Evolutionary conservation across 2,329 filamentous ascomycete species (phyloP), one percentile per base, ranked within the genome.

Genomic region (Fusarium haematococcum): DNA sequence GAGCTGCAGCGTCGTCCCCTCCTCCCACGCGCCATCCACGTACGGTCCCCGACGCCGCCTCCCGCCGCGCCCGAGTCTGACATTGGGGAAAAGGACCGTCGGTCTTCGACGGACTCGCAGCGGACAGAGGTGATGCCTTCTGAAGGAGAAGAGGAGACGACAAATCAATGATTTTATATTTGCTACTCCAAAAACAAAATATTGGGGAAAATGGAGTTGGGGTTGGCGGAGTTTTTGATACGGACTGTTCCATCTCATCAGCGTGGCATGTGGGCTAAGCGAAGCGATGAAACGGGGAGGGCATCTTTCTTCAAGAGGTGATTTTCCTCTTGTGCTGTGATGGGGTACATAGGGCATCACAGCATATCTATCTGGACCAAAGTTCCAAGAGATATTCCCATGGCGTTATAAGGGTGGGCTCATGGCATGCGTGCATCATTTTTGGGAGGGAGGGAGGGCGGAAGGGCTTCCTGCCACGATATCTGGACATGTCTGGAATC

Each of bases 1-100:
- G 83, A 89, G 54, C 85, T 95, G 23, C 85, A 91, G 77, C 79
- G 66, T 32, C 80, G 78, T 57, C 82, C 81, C 7, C 74, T 84
- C 35, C 66, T 73, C 56, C 56, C 76, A 18, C 72, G 71, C 30
- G 69, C 73, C 43, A 74, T 81, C 58, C 73, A 75, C 68, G 73
- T 78, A 23, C 78, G 79, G 67, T 75, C 76, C 41, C 75, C 79
- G 8, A 65, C 61, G 20, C 58, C 71, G 2, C 52, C 73, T 14
- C 43, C 18, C 13, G 23, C 48, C 20, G 14, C 8, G 6, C 56
- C 32, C 27, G 30, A 68, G 8, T 50, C 45, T 27, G 52, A 52
- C 33, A 60, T 64, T 2, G 50, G 67, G 33, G 63, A 48, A 14
- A 67, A 63, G 37, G 37, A 62, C 20, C 74, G 63, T n/a, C 52